Base-by-base conservation (phyloP, 2,329 filamentous ascomycete species). In the Penicillium polonicum region DNA sequence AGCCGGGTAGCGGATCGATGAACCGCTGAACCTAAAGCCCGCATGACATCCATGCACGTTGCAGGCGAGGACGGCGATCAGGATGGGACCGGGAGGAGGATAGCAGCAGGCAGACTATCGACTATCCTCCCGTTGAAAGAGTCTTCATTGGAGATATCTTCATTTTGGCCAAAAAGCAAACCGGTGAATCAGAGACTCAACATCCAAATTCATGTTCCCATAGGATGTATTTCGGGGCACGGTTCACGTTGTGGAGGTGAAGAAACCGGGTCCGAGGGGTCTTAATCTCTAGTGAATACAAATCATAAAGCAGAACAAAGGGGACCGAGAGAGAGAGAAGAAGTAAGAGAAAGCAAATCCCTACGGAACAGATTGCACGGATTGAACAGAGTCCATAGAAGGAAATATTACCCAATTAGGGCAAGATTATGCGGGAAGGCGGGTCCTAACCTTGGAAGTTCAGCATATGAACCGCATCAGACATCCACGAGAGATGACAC, bases 11-110 rank as follows among this genome's bases (percentile, higher is more conserved):
- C 69, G 69, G 69, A 68, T 72, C 66, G 65, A 70, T 63, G 62
- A 66, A 71, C 65, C 69, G 69, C 68, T 67, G 65, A 73, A 70
- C 69, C 62, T 72, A 70, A 71, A 65, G 65, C 54, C 61, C 70
- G 62, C 67, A 72, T 71, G 69, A 71, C 66, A 71, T 69, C 57
- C 64, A 59, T 63, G 60, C 45, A 36, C 45, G 21, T 33, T 27
- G n/a, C 58, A 63, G 60, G 56, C 44, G 52, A 41, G 19, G 21
- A 60, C 44, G 65, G 51, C 55, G 60, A 65, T 66, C 64, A 57
- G 31, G 59, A 57, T 66, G 64, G 64, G 62, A 61, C 50, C 63
- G 41, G 33, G 54, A 51, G 29, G 7, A 56, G 55, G 58, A 65
- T 58, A 63, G 64, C 59, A 63, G 63, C 62, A 52, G 63, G 4